Percentiles rank a stretch among this genome's conserved stretches.
phyloP scores from a whole-genome alignment of 176 grass and related monocot genomes.

The Typha latifolia region DNA sequence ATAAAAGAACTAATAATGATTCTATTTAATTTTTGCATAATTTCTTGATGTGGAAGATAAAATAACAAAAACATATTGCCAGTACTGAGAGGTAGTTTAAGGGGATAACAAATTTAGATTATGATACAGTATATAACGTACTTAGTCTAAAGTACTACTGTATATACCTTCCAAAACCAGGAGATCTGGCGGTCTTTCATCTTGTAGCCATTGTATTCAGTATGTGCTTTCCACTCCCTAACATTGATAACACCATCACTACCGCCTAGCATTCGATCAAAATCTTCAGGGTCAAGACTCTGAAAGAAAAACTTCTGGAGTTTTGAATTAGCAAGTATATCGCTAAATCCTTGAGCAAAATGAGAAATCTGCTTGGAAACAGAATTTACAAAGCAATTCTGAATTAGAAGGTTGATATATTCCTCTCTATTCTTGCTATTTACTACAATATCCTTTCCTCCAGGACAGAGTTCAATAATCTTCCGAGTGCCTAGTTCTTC shows the following conservation, averaged over 20 bases:
- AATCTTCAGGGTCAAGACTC: slow-evolving; percentile 77
- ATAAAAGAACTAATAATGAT: no score
- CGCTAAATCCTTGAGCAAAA: slow-evolving; percentile 75
- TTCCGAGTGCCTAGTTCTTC: slow-evolving; percentile 61
- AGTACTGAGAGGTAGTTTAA: neutral
- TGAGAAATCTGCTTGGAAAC: slow-evolving; percentile 57
- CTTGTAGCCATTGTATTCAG: slow-evolving; percentile 92
- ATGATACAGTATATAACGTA: neutral
- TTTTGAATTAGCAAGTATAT: slow-evolving; percentile 55
- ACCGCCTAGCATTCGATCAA: slow-evolving; percentile 76
- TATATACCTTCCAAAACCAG: slow-evolving; percentile 94
- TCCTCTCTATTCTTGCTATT: slow-evolving; percentile 69
- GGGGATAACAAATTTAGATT: neutral
- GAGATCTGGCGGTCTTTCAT: slow-evolving; percentile 59
- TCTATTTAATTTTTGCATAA: no score
- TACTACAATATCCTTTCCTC: slow-evolving; percentile 72
- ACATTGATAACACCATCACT: slow-evolving; percentile 44
- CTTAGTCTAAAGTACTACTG: neutral
- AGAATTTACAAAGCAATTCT: slow-evolving; percentile 76
- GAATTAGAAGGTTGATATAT: slow-evolving; percentile 82
- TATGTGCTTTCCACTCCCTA: slow-evolving; percentile 94
- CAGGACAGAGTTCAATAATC: slow-evolving; percentile 67
- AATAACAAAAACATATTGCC: no score
- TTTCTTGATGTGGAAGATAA: no score
- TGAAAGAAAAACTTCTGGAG: slow-evolving; percentile 63